These are phyloP conservation scores for Musa balbisiana DNA, from an alignment of 202 grass and related monocot genomes.

Conservation along the genomic window DNA sequence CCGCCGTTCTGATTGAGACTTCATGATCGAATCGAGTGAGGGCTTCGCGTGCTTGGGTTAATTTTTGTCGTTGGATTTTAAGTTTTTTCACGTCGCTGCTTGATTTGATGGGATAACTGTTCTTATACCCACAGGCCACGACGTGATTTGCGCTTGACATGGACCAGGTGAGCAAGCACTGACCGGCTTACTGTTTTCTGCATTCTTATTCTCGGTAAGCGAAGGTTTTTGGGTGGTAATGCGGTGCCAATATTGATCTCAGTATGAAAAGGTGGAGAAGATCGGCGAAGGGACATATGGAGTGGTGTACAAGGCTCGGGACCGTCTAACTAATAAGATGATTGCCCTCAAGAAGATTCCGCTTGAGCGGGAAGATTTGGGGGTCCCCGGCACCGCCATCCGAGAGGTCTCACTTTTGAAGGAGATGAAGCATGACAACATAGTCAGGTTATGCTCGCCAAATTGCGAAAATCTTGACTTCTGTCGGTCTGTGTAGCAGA, in stretches of 20 bases:
- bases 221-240: not conserved
- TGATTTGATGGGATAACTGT: not conserved
- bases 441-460: constrained; percentile 51
- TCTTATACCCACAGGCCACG: not conserved
- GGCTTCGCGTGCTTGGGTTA: not conserved
- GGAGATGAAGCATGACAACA: constrained; percentile 86
- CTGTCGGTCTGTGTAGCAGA: not conserved
- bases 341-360: constrained; percentile 92
- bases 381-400: constrained; percentile 87
- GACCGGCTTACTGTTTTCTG: too few species aligned
- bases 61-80: not conserved
- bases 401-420: constrained; percentile 91
- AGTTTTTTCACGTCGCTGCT: not conserved
- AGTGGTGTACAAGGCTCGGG: constrained; percentile 73
- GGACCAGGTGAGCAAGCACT: not conserved
- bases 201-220: not conserved
- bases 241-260: not conserved
- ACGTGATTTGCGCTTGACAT: not conserved
- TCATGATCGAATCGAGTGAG: not conserved
- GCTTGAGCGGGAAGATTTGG: constrained; percentile 65
- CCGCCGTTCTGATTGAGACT: not conserved
- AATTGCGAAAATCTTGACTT: not conserved
- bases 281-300: constrained; percentile 91
- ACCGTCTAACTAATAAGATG: constrained; percentile 60
- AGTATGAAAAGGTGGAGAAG: constrained; percentile 97